phyloP scores from a whole-genome alignment of 2,329 filamentous ascomycete genomes.

The Colletotrichum orchidophilum region DNA sequence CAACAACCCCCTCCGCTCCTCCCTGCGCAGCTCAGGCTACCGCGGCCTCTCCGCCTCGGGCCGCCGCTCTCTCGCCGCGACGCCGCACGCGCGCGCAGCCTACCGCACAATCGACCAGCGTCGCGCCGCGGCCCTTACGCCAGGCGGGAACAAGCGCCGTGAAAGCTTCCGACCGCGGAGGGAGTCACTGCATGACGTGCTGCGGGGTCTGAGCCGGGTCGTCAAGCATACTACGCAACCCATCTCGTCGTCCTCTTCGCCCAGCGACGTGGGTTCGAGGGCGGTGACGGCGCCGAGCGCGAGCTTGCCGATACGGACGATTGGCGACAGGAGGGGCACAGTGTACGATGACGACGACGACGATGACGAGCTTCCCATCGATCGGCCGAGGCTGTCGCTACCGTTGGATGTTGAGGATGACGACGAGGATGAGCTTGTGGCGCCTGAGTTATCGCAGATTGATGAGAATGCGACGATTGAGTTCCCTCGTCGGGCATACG shows the following conservation, averaged over 20 bases:
- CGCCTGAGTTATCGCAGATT: slow-evolving; percentile 62
- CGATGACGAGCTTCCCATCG: slow-evolving; percentile 60
- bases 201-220: slow-evolving; percentile 63
- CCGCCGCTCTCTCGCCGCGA: slow-evolving; percentile 55
- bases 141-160: slow-evolving; percentile 63
- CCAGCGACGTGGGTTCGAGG: slow-evolving; percentile 36
- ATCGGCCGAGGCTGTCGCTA: slow-evolving; percentile 64
- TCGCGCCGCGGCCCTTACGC: slow-evolving; percentile 68
- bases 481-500: slow-evolving; percentile 62
- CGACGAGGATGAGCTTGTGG: slow-evolving; percentile 61
- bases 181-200: slow-evolving; percentile 63
- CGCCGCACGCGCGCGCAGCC: slow-evolving; percentile 70
- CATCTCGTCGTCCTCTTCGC: slow-evolving; percentile 58
- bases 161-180: slow-evolving; percentile 65
- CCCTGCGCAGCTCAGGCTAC: slow-evolving; percentile 37
- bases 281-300: slow-evolving; percentile 17
- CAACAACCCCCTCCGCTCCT: slow-evolving; percentile 3
- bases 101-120: slow-evolving; percentile 67
- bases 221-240: slow-evolving; percentile 61
- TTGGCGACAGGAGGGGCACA: slow-evolving; percentile 35
- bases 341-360: slow-evolving; percentile 44
- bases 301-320: slow-evolving; percentile 38
- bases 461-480: slow-evolving; percentile 68
- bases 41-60: slow-evolving; percentile 55
- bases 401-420: slow-evolving; percentile 55